phyloP scores from a whole-genome alignment of 805 yeast species.

The Spencermartinsiella europaea region DNA sequence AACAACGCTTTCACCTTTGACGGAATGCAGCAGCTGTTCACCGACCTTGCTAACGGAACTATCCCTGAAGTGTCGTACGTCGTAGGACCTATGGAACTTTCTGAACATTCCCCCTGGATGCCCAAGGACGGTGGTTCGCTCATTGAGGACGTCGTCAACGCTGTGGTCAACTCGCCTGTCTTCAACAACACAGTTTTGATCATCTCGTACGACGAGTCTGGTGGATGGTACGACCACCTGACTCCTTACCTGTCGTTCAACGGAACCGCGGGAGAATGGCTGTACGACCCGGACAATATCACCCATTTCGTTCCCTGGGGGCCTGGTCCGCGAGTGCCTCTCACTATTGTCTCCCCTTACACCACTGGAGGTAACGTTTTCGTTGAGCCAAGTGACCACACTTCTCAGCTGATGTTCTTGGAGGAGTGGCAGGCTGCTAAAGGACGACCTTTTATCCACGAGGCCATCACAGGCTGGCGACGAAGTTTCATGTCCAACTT shows the following conservation, averaged over 20 bases:
- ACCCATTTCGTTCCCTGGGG: conserved; percentile 20
- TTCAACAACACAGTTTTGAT: conserved; percentile 23
- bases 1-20: conserved; percentile 17
- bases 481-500: conserved; percentile 23
- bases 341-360: conserved; percentile 23
- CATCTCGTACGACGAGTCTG: conserved; percentile 26
- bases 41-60: conserved; percentile 21
- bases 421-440: conserved; percentile 21
- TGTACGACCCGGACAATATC: conserved; percentile 16
- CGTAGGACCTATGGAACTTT: conserved; percentile 21
- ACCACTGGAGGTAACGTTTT: conserved; percentile 24
- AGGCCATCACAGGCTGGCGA: conserved; percentile 20
- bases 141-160: conserved; percentile 18
- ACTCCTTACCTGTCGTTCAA: conserved; percentile 22
- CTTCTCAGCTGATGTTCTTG: conserved; percentile 23
- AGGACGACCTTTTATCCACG: conserved; percentile 11
- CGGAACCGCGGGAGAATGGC: conserved; percentile 25
- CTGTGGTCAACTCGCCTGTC: conserved; percentile 17
- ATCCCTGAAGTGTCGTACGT: conserved; percentile 25
- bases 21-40: conserved; percentile 20
- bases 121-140: conserved; percentile 25
- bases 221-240: conserved; percentile 27
- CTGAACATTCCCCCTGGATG: conserved; percentile 25
- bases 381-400: conserved; percentile 24
- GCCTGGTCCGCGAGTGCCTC: conserved; percentile 25